Base-by-base conservation (phyloP, 768 basidiomycete species). In the Naganishia kalamii region DNA sequence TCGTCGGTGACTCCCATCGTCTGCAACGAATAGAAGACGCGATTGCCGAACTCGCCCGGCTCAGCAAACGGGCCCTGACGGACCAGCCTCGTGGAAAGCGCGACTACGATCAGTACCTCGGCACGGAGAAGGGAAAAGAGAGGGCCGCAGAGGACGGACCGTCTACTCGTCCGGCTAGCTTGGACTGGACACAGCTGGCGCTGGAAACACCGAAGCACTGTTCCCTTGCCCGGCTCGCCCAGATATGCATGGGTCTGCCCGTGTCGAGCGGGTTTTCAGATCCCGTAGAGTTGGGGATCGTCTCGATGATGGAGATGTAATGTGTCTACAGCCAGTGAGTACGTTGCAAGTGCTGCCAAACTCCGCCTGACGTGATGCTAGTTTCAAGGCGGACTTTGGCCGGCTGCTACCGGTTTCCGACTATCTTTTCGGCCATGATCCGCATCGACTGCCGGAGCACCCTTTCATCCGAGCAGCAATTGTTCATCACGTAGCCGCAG, bases 301-400 rank as follows among this genome's bases (percentile, higher is more conserved):
- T 51, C 1, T 51, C 50, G 25, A 30, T 51, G 50, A 30, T 51
- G 50, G 50, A 51, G 50, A 51, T 51, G 50, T 8, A 51, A 19
- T 51, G 50, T 15, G 50, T 51, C 50, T 51, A 5, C 25, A 29
- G 27, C 7, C 29, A 51, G 50, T 51, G 50, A 51, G 50, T 30
- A 6, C 27, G 25, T 15, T 12, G 3, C 19, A 2, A 2, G 19
- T 4, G 29, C 8, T 33, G 25, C 29, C 27, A 15, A 17, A 3
- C 21, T 2, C 29, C 12, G 30, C 7, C 50, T 51, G 25, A 51
- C 13, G 29, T n/a, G 11, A 12, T 6, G 6, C 50, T 19, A 51
- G 50, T 11, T 51, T 51, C 30, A 51, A 51, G 30, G 50, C 29
- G 19, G 27, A 32, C 29, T 51, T 51, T 33, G 12, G 27, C 13